A percentile compares a stretch with the other conserved stretches of the same genome.
Evolutionary conservation across 2,329 filamentous ascomycete species (phyloP).

Genomic region (Aspergillus persii): DNA sequence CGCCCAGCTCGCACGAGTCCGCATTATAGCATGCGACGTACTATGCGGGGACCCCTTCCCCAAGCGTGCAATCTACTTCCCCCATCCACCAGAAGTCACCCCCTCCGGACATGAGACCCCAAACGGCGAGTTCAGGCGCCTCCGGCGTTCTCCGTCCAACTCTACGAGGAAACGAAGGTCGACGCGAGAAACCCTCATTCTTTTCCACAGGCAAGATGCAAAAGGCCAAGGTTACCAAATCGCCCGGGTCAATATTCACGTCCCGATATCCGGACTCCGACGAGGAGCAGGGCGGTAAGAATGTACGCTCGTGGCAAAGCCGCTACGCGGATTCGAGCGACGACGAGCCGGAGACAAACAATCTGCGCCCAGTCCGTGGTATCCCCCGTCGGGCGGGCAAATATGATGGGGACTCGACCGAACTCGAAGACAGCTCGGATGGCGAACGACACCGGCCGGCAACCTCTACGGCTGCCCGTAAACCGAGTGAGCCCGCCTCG

Average conservation of each 20-base stretch:
- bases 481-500: slow-evolving; percentile 16
- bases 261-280: slow-evolving; percentile 64
- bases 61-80: slow-evolving; percentile 38
- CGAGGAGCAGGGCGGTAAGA: slow-evolving; percentile 52
- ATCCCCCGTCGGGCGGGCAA: slow-evolving; percentile 59
- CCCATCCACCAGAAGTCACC: slow-evolving; percentile 58
- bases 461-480: slow-evolving; percentile 13
- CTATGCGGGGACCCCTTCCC: slow-evolving; percentile 60
- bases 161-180: slow-evolving; percentile 50
- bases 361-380: slow-evolving; percentile 55
- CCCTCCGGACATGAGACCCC: slow-evolving; percentile 51
- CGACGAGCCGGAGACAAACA: slow-evolving; percentile 47
- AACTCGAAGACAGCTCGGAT: slow-evolving; percentile 61
- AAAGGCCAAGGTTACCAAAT: slow-evolving; percentile 26
- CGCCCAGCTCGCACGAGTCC: slow-evolving; percentile 47
- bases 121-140: slow-evolving; percentile 43
- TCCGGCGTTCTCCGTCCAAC: slow-evolving; percentile 44
- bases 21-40: slow-evolving; percentile 64
- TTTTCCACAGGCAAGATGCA: slow-evolving; percentile 39
- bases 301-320: slow-evolving; percentile 46
- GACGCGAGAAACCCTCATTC: slow-evolving; percentile 38
- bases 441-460: slow-evolving; percentile 34
- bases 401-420: slow-evolving; percentile 62
- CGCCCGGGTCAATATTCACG: slow-evolving; percentile 30
- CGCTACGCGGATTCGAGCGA: slow-evolving; percentile 73